Evolutionary conservation across 805 yeast genomes (phyloP), one percentile per base, ranked within the genome.

Genomic region (Blastobotrys chiropterorum): DNA sequence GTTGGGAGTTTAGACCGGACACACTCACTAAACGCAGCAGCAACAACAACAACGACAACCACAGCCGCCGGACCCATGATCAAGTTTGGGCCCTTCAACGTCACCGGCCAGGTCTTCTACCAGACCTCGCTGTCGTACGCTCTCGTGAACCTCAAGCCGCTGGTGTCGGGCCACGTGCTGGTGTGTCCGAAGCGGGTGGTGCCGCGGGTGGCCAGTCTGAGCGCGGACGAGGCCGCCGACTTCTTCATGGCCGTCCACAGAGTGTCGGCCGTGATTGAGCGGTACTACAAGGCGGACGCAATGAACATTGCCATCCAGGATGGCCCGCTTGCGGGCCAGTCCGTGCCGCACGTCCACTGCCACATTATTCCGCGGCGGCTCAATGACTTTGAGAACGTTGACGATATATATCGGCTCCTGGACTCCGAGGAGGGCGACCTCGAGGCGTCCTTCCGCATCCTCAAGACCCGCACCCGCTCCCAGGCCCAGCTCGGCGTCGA

Each of bases 261-360:
- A 46, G 76, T 94, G 0, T 83, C 89, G 55, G 69, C 71, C 50
- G 85, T 90, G 56, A 82, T 94, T 14, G 82, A 77, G 56, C 62
- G 74, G 52, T 71, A 76, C 11, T 94, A 83, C 66, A 75, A 82
- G 38, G 95, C 97, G 1, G 95, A 90, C 59, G 75, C 96, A 1
- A 63, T 90, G 54, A 95, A 95, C 64, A 77, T 94, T 40, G 92
- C 97, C 8, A 88, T 95, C 53, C 99, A 94, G 66, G 99, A 94
- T 65, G 99, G 99, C 0, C 86, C 90, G 0, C 89, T 89, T 47
- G 92, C 97, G 1, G 99, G 99, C 2, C 99, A 94, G 65, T 80
- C 90, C n/a, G 83, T 94, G 1, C 96, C 97, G 3, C 99, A 94
- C 68, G 75, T 92, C 26, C 99, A 94, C 67, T 85, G 96, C 17